Base-by-base conservation (phyloP, 768 basidiomycete species). In the Naganishia onofrii region DNA sequence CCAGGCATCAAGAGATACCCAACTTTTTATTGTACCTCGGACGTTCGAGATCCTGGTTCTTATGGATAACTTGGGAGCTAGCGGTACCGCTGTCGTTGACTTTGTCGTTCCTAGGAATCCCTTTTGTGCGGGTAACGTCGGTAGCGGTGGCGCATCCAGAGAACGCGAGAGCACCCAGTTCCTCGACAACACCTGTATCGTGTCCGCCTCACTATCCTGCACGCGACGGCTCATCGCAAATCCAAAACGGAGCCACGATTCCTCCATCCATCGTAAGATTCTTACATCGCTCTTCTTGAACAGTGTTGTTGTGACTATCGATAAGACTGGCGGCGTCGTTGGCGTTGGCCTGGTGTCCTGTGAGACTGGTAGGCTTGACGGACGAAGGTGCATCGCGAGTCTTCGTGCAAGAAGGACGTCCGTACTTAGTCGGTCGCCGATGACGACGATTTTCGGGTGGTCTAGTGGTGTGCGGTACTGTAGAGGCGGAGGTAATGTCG, bases 341-440 rank as follows among this genome's bases (percentile, higher is more conserved):
- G 54, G 32, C 19, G 13, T 2, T 15, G 23, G 38, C 8, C 36
- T 7, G 7, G n/a, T 28, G 28, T 36, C 34, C 32, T 38, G 5
- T 9, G 57, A 67, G 17, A 21, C 2, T 15, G 8, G 12, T 42
- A n/a, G 21, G 38, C 12, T 17, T 3, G 48, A 7, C 23, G 32
- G 12, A 23, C 71, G 56, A n/a, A 77, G 68, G 29, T 73, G 55
- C 4, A 70, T 36, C 12, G 68, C 68, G 17, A 81, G 68, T 34
- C 92, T 87, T 74, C 90, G 89, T 10, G 92, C 89, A 80, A 97
- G 84, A 65, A 97, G 85, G 21, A 93, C 82, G 78, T 99, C 95
- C 0, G 95, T 99, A 75, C 96, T 90, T 64, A 97, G 82, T 13
- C 95, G 86, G 82, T 99, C 95, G 0, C 95, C 95, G 15, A 99